phyloP scores from a whole-genome alignment of 805 yeast species.

The Yarrowia alimentaria region DNA sequence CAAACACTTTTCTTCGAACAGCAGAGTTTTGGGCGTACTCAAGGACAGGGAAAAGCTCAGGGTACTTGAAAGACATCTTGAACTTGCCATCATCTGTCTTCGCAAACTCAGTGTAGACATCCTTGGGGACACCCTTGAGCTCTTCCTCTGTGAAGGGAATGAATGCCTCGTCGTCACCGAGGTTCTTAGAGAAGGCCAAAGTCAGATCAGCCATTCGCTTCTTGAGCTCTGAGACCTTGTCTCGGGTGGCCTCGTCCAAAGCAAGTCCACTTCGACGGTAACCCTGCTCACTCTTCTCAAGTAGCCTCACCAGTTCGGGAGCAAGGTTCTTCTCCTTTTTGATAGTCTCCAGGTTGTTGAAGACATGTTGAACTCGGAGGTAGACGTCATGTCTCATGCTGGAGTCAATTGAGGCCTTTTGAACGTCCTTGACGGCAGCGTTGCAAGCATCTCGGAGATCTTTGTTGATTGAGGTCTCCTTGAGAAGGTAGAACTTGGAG shows the following conservation, averaged over 20 bases:
- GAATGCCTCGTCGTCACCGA: constrained; percentile 68
- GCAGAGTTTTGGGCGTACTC: constrained; percentile 63
- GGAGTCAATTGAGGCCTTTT: constrained; percentile 60
- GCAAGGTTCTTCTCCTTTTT: constrained; percentile 39
- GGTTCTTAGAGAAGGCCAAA: constrained; percentile 59
- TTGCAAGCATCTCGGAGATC: constrained; percentile 68
- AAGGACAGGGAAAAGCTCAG: constrained; percentile 74
- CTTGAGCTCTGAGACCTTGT: constrained; percentile 56
- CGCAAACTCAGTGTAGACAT: constrained; percentile 54
- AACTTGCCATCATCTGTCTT: constrained; percentile 45
- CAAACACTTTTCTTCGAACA: constrained; percentile 64
- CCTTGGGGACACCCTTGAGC: constrained; percentile 70
- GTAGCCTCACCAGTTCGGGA: constrained; percentile 55
- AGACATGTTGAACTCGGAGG: constrained; percentile 54
- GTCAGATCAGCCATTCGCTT: constrained; percentile 58
- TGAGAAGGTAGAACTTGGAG: constrained; percentile 63
- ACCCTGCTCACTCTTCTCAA: constrained; percentile 55
- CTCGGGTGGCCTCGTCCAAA: constrained; percentile 54
- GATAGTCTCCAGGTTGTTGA: constrained; percentile 35
- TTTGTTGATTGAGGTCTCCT: constrained; percentile 64
- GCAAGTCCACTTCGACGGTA: constrained; percentile 70
- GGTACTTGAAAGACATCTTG: constrained; percentile 78
- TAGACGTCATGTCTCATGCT: constrained; percentile 66
- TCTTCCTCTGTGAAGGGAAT: constrained; percentile 61
- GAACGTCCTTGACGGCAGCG: constrained; percentile 57